These are phyloP conservation scores for Pythium guiyangense DNA, from an alignment of 352 stramenopile species.

Conservation along the genomic window DNA sequence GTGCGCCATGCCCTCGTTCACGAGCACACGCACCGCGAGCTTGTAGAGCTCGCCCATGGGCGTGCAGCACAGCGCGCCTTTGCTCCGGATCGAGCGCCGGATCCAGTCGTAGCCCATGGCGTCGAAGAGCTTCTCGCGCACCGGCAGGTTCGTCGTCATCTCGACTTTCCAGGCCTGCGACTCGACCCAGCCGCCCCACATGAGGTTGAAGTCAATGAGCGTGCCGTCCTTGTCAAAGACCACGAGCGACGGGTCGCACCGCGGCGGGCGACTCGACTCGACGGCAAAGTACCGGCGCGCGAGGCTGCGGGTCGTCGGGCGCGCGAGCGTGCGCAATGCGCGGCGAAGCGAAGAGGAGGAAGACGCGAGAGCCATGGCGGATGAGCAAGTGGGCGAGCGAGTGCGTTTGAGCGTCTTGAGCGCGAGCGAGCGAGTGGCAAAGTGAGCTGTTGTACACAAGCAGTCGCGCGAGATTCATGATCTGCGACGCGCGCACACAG, in stretches of 20 bases:
- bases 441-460: no score
- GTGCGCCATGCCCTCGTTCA: conserved; percentile 64
- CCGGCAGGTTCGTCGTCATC: conserved; percentile 71
- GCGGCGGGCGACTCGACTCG: conserved; percentile 10
- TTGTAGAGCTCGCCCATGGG: conserved; percentile 86
- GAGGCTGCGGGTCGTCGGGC: conserved; percentile 3
- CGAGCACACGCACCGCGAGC: conserved; percentile 67
- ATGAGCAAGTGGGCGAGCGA: not conserved
- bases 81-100: conserved; percentile 72
- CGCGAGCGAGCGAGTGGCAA: no score
- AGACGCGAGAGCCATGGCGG: conserved; percentile 7
- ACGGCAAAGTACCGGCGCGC: conserved; percentile 3
- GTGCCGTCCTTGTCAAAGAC: conserved; percentile 90
- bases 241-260: conserved; percentile 65
- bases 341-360: conserved; percentile 4
- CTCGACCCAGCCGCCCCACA: conserved; percentile 87
- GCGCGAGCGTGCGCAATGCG: not conserved
- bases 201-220: conserved; percentile 89
- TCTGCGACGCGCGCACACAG: no score
- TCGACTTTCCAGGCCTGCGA: conserved; percentile 82
- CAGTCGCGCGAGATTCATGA: no score
- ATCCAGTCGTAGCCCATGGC: conserved; percentile 89
- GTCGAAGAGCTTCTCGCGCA: conserved; percentile 82
- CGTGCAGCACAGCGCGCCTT: conserved; percentile 78
- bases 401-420: no score